Conservation (phyloP, 2,329 filamentous ascomycete genomes). For the Talaromyces albobiverticillius region DNA sequence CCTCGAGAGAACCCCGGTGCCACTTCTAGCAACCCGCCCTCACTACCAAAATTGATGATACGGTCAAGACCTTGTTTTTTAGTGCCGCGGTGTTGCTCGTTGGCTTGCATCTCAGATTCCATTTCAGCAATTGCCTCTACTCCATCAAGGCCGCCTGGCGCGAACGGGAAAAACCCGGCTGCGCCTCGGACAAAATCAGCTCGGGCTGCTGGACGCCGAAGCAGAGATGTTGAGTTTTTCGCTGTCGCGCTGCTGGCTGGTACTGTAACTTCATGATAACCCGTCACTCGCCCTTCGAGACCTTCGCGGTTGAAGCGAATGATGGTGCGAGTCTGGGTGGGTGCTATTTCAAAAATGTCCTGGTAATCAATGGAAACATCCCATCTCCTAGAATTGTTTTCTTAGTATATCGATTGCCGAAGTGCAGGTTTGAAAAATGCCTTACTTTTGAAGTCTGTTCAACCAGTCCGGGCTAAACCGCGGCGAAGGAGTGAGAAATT, state of each 20-base stretch:
- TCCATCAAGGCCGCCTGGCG: slow-evolving; percentile 82
- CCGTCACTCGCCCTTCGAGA: slow-evolving; percentile 85
- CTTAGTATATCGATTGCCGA: slow-evolving; percentile 4
- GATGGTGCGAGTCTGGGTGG: slow-evolving; percentile 91
- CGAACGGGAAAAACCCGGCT: slow-evolving; percentile 91
- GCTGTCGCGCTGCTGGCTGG: slow-evolving; percentile 85
- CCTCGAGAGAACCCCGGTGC: slow-evolving; percentile 81
- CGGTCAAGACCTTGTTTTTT: slow-evolving; percentile 64
- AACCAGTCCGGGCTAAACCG: slow-evolving; percentile 84
- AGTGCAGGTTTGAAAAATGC: no score
- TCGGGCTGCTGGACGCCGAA: slow-evolving; percentile 78
- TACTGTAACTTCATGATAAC: slow-evolving; percentile 91
- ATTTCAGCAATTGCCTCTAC: slow-evolving; percentile 81
- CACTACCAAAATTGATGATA: slow-evolving; percentile 76
- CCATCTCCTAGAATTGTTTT: slow-evolving; percentile 59
- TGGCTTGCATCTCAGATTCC: slow-evolving; percentile 67
- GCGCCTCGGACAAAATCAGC: slow-evolving; percentile 91
- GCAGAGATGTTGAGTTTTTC: slow-evolving; percentile 89
- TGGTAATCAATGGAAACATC: slow-evolving; percentile 75
- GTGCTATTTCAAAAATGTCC: slow-evolving; percentile 81
- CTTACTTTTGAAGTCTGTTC: slow-evolving; percentile 76
- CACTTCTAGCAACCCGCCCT: slow-evolving; percentile 74
- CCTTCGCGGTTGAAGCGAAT: slow-evolving; percentile 90
- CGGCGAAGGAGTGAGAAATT: slow-evolving; percentile 75
- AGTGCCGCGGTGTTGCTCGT: slow-evolving; percentile 41